These are phyloP conservation scores for Leptographium radiaticola DNA, from an alignment of 2,329 filamentous ascomycete species.

Conservation along the genomic window DNA sequence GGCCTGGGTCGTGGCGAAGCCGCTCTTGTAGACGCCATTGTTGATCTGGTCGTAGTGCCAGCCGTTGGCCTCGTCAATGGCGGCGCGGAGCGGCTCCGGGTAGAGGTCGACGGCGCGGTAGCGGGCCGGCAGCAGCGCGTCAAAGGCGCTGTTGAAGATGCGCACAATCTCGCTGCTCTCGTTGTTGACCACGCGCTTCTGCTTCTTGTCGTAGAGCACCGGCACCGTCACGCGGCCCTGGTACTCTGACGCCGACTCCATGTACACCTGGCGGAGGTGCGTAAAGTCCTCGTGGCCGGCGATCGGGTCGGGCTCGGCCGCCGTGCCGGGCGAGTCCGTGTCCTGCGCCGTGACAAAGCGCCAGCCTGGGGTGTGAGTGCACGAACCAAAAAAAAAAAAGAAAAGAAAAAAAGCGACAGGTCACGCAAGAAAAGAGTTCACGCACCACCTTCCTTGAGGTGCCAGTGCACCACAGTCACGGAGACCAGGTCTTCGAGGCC, in stretches of 20 bases:
- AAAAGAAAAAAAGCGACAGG: background rate
- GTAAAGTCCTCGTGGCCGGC: slow-evolving; percentile 56
- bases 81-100: slow-evolving; percentile 44
- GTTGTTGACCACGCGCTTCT: slow-evolving; percentile 71
- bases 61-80: slow-evolving; percentile 65
- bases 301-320: slow-evolving; percentile 54
- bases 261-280: slow-evolving; percentile 69
- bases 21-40: slow-evolving; percentile 61
- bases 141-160: slow-evolving; percentile 76
- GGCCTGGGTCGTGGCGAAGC: slow-evolving; percentile 72
- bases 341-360: slow-evolving; percentile 59
- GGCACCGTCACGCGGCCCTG: slow-evolving; percentile 76
- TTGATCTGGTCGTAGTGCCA: slow-evolving; percentile 71
- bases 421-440: background rate
- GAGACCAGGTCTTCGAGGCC: slow-evolving; percentile 76
- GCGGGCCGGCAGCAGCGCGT: slow-evolving; percentile 50
- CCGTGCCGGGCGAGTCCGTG: slow-evolving; percentile 39
- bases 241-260: slow-evolving; percentile 59
- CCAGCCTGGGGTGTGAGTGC: slow-evolving; percentile 46
- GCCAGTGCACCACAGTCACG: slow-evolving; percentile 82
- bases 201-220: slow-evolving; percentile 68
- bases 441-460: slow-evolving; percentile 50
- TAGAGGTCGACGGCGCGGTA: slow-evolving; percentile 53
- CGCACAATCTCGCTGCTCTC: slow-evolving; percentile 87
- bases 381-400: background rate